Conservation (phyloP, 331 rosid species). For the Rhamnella rubrinervis region DNA sequence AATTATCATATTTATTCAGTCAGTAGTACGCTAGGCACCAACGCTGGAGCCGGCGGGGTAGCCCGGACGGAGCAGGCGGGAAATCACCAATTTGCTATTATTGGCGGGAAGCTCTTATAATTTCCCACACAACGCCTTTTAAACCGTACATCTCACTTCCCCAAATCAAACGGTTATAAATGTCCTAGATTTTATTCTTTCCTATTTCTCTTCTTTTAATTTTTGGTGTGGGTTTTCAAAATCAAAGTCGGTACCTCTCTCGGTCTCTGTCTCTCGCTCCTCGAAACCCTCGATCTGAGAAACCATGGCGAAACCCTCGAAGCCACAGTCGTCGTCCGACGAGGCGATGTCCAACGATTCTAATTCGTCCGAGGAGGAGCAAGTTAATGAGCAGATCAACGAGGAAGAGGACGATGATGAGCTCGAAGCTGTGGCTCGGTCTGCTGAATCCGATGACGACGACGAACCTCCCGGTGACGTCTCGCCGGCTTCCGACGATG, state of each 20-base stretch:
- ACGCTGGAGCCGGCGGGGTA: background rate
- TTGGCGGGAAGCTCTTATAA: slow-evolving; percentile 70
- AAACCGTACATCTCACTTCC: slow-evolving; percentile 38
- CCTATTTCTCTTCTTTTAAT: background rate
- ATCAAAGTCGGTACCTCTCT: slow-evolving; percentile 6
- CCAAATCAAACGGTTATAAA: slow-evolving; percentile 55
- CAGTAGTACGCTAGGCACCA: background rate
- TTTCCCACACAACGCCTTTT: slow-evolving; percentile 14
- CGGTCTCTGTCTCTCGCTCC: background rate
- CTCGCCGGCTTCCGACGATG: slow-evolving; percentile 36
- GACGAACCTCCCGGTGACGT: slow-evolving; percentile 29
- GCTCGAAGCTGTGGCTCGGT: slow-evolving; percentile 85
- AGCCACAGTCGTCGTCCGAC: slow-evolving; percentile 65
- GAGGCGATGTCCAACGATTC: slow-evolving; percentile 61
- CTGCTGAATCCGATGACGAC: slow-evolving; percentile 68
- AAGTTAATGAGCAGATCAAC: slow-evolving; percentile 61
- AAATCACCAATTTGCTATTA: slow-evolving; percentile 26
- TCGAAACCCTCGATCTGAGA: slow-evolving; percentile 65
- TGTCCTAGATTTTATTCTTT: background rate
- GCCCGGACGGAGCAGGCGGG: slow-evolving; percentile 36
- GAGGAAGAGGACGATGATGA: slow-evolving; percentile 89
- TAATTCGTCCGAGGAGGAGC: slow-evolving; percentile 64
- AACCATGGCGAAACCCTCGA: slow-evolving; percentile 65
- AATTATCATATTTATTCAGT: too few species aligned
- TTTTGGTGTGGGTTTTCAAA: slow-evolving; percentile 4